Percentiles rank a stretch among this genome's conserved stretches.
Conservation (phyloP, 805 yeast species). For the Hanseniaspora jakobsenii region DNA sequence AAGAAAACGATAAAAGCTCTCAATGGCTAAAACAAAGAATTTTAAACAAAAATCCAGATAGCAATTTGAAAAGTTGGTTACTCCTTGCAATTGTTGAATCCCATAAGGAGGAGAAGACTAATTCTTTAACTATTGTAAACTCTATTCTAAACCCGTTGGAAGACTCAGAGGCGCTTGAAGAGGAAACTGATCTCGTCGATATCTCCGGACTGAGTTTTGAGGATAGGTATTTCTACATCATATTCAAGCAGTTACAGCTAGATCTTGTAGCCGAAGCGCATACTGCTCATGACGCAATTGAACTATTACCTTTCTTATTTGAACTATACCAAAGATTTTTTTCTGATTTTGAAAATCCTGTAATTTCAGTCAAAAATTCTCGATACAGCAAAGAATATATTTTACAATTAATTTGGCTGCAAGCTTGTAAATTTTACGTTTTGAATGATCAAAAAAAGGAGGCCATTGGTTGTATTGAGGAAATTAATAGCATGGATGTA, state of each 20-base stretch:
- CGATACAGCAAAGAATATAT: constrained; percentile 29
- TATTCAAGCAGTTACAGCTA: constrained; percentile 63
- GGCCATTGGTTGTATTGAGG: constrained; percentile 58
- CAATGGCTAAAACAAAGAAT: constrained; percentile 37
- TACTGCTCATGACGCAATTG: constrained; percentile 50
- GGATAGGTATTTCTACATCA: constrained; percentile 41
- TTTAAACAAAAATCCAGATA: constrained; percentile 39
- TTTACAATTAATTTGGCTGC: constrained; percentile 59
- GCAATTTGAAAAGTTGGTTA: constrained; percentile 52
- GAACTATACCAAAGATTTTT: constrained; percentile 43
- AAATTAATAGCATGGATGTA: constrained; percentile 48
- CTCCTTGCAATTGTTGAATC: constrained; percentile 53
- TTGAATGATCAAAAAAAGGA: constrained; percentile 43
- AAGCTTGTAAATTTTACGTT: constrained; percentile 55
- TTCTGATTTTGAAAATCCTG: constrained; percentile 17
- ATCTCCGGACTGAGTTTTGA: constrained; percentile 15
- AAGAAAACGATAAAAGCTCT: constrained; percentile 34
- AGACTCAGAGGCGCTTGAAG: constrained; percentile 20
- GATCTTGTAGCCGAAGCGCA: constrained; percentile 51
- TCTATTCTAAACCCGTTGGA: constrained; percentile 39
- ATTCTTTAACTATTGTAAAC: constrained; percentile 45
- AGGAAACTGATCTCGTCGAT: not conserved
- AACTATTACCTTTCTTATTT: constrained; percentile 55
- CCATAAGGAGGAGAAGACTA: constrained; percentile 43
- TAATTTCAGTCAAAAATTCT: constrained; percentile 17